These are phyloP conservation scores for Colletotrichum somersetense DNA, from an alignment of 2,329 filamentous ascomycete genomes.

Conservation along the genomic window DNA sequence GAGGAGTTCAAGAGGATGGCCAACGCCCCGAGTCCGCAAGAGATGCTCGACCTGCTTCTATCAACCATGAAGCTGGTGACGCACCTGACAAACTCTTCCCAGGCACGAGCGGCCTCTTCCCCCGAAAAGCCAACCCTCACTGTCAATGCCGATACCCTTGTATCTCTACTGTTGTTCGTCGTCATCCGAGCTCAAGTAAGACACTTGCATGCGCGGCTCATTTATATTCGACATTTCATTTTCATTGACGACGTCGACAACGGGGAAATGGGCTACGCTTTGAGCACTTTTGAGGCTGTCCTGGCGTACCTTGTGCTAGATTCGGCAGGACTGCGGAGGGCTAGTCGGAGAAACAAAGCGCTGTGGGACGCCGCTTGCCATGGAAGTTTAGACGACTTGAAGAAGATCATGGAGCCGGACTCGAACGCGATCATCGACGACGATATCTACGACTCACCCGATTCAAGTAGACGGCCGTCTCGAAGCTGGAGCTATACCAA, in stretches of 20 bases:
- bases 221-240: constrained; percentile 98
- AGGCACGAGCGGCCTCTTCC: constrained; percentile 52
- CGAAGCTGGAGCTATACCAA: constrained; percentile 63
- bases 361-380: constrained; percentile 88
- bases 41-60: constrained; percentile 87
- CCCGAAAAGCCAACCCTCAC: constrained; percentile 70
- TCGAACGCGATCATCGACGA: constrained; percentile 60
- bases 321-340: constrained; percentile 83
- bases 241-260: constrained; percentile 98
- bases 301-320: constrained; percentile 88
- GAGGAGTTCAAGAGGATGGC: constrained; percentile 91
- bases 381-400: constrained; percentile 82
- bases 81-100: constrained; percentile 68
- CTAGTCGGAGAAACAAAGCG: constrained; percentile 86
- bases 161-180: constrained; percentile 90
- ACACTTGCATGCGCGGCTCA: constrained; percentile 86
- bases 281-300: constrained; percentile 96
- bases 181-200: constrained; percentile 91
- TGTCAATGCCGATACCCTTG: constrained; percentile 88
- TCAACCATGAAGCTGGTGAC: constrained; percentile 88
- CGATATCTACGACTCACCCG: constrained; percentile 56
- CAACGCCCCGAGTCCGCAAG: constrained; percentile 82
- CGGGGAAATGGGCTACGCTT: constrained; percentile 93
- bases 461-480: constrained; percentile 60
- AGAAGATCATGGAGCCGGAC: constrained; percentile 82